Conservation (phyloP, 805 yeast genomes). For the Kodamaea hsintzibuensis region DNA sequence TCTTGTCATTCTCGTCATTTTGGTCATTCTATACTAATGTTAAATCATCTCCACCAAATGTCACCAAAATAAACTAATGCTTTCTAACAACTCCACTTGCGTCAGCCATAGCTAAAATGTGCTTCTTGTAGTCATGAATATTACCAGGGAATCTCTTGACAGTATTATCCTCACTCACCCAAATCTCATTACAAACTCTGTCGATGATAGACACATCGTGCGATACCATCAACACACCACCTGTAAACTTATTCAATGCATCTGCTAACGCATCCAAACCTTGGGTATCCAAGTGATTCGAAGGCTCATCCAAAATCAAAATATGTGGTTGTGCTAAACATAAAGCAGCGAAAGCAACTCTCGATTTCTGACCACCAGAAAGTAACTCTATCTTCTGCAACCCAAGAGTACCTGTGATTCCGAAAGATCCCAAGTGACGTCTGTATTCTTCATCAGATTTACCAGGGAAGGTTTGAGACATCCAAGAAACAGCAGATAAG, state of each 20-base stretch:
- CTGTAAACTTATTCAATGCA: constrained; percentile 83
- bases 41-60: too few species aligned
- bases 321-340: constrained; percentile 90
- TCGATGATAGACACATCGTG: constrained; percentile 94
- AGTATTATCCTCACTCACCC: constrained; percentile 89
- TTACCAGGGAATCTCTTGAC: constrained; percentile 79
- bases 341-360: constrained; percentile 97
- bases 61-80: constrained; percentile 51
- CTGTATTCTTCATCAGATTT: constrained; percentile 95
- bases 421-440: constrained; percentile 94
- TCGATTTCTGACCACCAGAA: constrained; percentile 97
- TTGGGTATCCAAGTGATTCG: constrained; percentile 96
- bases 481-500: constrained; percentile 89
- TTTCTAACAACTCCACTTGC: constrained; percentile 87
- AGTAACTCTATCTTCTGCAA: constrained; percentile 84
- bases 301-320: constrained; percentile 93
- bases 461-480: constrained; percentile 87
- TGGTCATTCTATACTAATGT: background rate
- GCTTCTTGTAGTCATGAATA: constrained; percentile 86
- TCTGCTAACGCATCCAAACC: constrained; percentile 95
- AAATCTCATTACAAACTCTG: constrained; percentile 87
- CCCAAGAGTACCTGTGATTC: constrained; percentile 93
- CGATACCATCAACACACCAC: constrained; percentile 96
- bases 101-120: constrained; percentile 76
- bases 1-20: background rate